Evolutionary conservation across 2,329 filamentous ascomycete genomes (phyloP).

Genomic region (Aspergillus tamarii): DNA sequence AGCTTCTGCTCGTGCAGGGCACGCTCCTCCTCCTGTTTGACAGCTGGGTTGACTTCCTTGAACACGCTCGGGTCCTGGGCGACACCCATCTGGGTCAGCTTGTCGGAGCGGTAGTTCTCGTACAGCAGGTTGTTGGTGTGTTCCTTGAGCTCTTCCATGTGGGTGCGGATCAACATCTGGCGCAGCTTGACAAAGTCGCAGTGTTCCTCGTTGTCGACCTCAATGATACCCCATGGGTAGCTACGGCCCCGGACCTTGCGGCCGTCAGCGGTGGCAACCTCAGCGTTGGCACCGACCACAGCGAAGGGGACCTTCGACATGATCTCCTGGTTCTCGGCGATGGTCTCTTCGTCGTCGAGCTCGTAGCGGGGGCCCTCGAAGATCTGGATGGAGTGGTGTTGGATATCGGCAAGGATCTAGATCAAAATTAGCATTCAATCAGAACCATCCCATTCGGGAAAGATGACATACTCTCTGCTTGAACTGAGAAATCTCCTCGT

Average conservation of each 20-base stretch:
- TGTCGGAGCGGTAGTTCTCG: constrained; percentile 99
- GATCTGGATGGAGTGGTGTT: constrained; percentile 97
- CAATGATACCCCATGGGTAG: constrained; percentile 98
- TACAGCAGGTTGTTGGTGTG: constrained; percentile 99
- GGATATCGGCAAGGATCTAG: constrained; percentile 94
- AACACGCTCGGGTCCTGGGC: constrained; percentile 98
- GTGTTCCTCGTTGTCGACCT: constrained; percentile 99
- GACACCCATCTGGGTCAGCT: constrained; percentile 97
- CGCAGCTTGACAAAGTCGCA: constrained; percentile 99
- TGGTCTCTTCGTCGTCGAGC: constrained; percentile 98
- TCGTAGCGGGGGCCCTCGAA: constrained; percentile 98
- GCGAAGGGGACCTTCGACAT: constrained; percentile 99
- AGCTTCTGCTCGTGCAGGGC: constrained; percentile 99
- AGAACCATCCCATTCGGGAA: not conserved
- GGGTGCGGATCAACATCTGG: constrained; percentile 99
- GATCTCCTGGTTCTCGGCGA: constrained; percentile 99
- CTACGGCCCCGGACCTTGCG: constrained; percentile 93
- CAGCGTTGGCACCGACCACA: constrained; percentile 93
- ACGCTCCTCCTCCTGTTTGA: constrained; percentile 99
- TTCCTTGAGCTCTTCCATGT: constrained; percentile 99
- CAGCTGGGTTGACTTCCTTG: constrained; percentile 99
- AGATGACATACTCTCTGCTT: constrained; percentile 80
- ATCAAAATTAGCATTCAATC: constrained; percentile 28
- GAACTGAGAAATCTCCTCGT: constrained; percentile 92
- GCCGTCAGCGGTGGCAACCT: constrained; percentile 88